These are phyloP conservation scores for Paraurostyla sp. DNA, from an alignment of 73 alveolate genomes.

Conservation along the genomic window DNA sequence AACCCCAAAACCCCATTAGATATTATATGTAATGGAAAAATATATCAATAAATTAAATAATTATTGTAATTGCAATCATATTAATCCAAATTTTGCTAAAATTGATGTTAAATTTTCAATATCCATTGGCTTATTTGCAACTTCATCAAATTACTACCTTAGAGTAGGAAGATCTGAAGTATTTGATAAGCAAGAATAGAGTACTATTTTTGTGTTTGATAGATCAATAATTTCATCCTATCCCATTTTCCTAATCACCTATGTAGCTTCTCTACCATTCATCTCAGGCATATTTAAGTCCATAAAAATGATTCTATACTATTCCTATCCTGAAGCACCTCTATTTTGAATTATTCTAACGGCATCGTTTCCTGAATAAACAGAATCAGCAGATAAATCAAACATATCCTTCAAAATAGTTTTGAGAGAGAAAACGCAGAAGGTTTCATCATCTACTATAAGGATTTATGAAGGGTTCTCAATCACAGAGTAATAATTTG, in stretches of 20 bases:
- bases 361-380: conserved; percentile 43
- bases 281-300: conserved; percentile 46
- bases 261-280: conserved; percentile 19
- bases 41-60: no score
- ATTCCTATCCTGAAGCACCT: neutral
- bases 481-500: neutral
- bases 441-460: conserved; percentile 29
- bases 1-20: no score
- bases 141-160: conserved; percentile 30
- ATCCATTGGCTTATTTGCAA: conserved; percentile 12
- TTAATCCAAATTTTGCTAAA: neutral
- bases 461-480: no score
- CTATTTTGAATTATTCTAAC: neutral
- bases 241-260: neutral
- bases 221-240: neutral
- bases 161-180: neutral
- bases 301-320: conserved; percentile 7
- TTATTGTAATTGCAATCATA: no score
- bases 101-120: neutral
- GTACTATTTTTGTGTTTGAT: neutral
- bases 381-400: neutral
- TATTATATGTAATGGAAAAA: no score
- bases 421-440: conserved; percentile 15
- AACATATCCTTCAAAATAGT: neutral
- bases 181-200: conserved; percentile 34